Conservation (phyloP, 2,329 filamentous ascomycete genomes). For the Aureobasidium sp. region DNA sequence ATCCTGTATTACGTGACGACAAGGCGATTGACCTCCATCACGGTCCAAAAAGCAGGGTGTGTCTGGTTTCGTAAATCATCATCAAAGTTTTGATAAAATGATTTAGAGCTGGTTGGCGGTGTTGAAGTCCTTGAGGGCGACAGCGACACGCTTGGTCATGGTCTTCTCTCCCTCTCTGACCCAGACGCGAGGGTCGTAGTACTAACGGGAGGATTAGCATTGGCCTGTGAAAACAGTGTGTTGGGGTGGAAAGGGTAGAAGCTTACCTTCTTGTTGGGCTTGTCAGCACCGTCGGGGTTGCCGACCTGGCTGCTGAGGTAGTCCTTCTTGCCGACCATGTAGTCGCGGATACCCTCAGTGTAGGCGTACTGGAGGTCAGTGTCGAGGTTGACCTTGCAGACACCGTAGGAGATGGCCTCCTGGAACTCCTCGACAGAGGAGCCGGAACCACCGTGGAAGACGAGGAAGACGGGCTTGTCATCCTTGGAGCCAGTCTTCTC, state of each 20-base stretch:
- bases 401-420: conserved; percentile 82
- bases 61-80: not conserved
- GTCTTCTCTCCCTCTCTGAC: conserved; percentile 95
- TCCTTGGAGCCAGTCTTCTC: conserved; percentile 63
- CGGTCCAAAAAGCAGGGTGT: not conserved
- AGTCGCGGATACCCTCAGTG: conserved; percentile 86
- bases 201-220: conserved; percentile 20
- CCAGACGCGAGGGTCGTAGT: conserved; percentile 76
- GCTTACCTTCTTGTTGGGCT: conserved; percentile 88
- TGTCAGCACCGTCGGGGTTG: conserved; percentile 91
- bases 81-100: not conserved
- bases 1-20: not conserved
- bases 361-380: conserved; percentile 97
- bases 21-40: conserved; percentile 11
- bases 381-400: conserved; percentile 99
- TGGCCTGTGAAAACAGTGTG: conserved; percentile 20
- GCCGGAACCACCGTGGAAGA: conserved; percentile 97
- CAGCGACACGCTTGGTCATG: conserved; percentile 72
- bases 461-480: conserved; percentile 94
- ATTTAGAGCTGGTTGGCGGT: conserved; percentile 63
- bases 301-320: conserved; percentile 81
- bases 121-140: conserved; percentile 89
- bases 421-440: conserved; percentile 84
- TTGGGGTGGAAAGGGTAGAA: not conserved
- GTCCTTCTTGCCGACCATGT: conserved; percentile 87